Evolutionary conservation across 352 stramenopile species (phyloP).

Genomic region (Pythium phragmitis): DNA sequence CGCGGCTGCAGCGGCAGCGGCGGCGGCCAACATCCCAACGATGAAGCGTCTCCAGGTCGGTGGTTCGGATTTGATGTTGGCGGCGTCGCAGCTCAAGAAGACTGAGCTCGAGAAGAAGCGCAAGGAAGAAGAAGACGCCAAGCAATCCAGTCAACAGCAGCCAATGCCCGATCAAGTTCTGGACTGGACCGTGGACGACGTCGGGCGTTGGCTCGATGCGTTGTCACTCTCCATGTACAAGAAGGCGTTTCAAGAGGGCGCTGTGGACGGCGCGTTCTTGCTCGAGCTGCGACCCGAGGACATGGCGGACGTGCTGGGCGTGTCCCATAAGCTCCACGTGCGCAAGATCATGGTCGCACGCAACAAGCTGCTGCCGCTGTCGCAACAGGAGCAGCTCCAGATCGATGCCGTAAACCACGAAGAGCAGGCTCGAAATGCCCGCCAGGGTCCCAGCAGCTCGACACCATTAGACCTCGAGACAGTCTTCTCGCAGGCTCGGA

Average conservation of each 20-base stretch:
- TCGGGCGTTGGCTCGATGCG: conserved; percentile 90
- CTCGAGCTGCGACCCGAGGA: conserved; percentile 91
- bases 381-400: conserved; percentile 63
- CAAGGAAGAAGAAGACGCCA: conserved; percentile 60
- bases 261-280: conserved; percentile 92
- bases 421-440: conserved; percentile 35
- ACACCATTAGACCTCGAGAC: conserved; percentile 48
- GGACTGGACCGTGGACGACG: conserved; percentile 90
- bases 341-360: conserved; percentile 85
- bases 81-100: conserved; percentile 71
- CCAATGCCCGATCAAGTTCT: conserved; percentile 71
- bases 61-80: conserved; percentile 57
- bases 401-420: conserved; percentile 59
- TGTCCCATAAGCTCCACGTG: conserved; percentile 92
- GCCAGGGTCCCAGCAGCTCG: conserved; percentile 17
- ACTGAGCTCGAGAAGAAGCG: conserved; percentile 57
- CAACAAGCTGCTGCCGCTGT: conserved; percentile 87
- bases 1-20: conserved; percentile 78
- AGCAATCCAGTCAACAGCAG: conserved; percentile 49
- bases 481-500: conserved; percentile 89
- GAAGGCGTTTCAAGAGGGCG: conserved; percentile 84
- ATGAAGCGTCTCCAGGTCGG: conserved; percentile 74
- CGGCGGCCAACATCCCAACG: conserved; percentile 85
- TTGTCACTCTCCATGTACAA: conserved; percentile 92
- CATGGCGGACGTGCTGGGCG: conserved; percentile 86